A percentile compares a stretch with the other conserved stretches of the same genome.
These are phyloP conservation scores for Rhodotorula sp. DNA, from an alignment of 1,284 basidiomycete genomes.

Conservation along the genomic window DNA sequence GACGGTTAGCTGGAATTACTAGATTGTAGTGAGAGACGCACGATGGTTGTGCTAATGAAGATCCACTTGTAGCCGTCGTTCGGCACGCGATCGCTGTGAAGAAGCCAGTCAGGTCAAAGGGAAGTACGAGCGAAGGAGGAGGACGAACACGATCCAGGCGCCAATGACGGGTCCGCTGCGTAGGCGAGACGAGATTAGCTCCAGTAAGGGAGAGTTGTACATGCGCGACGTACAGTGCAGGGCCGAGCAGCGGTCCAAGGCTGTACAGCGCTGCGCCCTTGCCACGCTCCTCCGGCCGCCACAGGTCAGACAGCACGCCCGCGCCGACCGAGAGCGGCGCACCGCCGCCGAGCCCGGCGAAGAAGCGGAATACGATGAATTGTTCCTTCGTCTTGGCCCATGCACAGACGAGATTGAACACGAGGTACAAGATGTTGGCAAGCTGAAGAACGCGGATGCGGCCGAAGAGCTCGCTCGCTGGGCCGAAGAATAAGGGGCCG, in stretches of 20 bases:
- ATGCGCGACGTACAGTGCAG: conserved; percentile 9
- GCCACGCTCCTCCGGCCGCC: conserved; percentile 67
- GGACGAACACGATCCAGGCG: background rate
- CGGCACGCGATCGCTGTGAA: conserved; percentile 52
- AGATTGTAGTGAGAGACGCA: conserved; percentile 49
- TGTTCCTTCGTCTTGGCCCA: conserved; percentile 64
- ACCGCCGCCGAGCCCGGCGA: conserved; percentile 48
- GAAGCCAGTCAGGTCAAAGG: background rate
- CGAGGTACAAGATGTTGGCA: conserved; percentile 39
- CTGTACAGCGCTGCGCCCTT: conserved; percentile 69
- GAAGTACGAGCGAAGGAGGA: background rate
- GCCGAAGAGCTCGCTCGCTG: conserved; percentile 62
- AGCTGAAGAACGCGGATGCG: conserved; percentile 41
- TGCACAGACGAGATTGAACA: conserved; percentile 56
- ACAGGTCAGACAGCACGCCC: conserved; percentile 70
- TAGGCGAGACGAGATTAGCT: too few species aligned
- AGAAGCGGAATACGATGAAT: conserved; percentile 50
- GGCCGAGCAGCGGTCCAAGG: conserved; percentile 55
- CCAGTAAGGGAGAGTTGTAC: too few species aligned
- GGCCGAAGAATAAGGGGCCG: conserved; percentile 62
- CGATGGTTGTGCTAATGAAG: conserved; percentile 66
- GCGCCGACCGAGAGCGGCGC: conserved; percentile 48
- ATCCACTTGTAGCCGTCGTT: conserved; percentile 54
- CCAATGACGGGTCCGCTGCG: conserved; percentile 3
- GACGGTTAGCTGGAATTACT: background rate